These are phyloP conservation scores for Tricholoma saponaceum DNA, from an alignment of 768 basidiomycete species.

Conservation along the genomic window DNA sequence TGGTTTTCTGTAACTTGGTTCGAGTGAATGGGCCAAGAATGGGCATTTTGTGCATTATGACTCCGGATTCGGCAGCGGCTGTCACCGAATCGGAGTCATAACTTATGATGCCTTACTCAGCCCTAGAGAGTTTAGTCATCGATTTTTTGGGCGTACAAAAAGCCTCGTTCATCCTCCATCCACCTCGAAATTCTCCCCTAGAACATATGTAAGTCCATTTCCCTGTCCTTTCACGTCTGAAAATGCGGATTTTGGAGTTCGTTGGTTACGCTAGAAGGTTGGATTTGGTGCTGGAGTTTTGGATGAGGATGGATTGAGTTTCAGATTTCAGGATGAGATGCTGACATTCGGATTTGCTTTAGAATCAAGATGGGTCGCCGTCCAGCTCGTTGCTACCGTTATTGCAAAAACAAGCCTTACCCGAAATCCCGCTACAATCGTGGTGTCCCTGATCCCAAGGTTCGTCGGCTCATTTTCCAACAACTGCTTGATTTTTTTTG, in stretches of 20 bases:
- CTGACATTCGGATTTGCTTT: background rate
- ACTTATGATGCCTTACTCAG: background rate
- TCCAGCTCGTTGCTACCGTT: slow-evolving; percentile 97
- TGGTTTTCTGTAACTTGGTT: too few species aligned
- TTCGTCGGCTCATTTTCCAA: slow-evolving; percentile 19
- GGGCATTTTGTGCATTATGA: too few species aligned
- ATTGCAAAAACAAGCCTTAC: slow-evolving; percentile 99
- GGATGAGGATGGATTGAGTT: background rate
- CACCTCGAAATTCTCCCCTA: background rate
- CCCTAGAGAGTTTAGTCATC: background rate
- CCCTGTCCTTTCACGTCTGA: background rate
- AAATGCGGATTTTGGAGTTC: background rate
- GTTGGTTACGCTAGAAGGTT: background rate
- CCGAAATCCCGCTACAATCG: slow-evolving; percentile 95
- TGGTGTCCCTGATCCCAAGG: slow-evolving; percentile 97
- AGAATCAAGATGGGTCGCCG: slow-evolving; percentile 83
- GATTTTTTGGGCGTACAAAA: background rate
- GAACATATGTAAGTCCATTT: background rate
- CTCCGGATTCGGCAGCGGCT: too few species aligned
- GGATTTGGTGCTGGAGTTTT: background rate
- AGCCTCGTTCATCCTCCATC: background rate
- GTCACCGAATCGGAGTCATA: background rate
- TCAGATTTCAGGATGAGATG: background rate
- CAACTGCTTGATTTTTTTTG: background rate
- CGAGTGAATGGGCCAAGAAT: too few species aligned